These are phyloP conservation scores for Penicillium roqueforti DNA, from an alignment of 495 filamentous ascomycete genomes.

Conservation along the genomic window DNA sequence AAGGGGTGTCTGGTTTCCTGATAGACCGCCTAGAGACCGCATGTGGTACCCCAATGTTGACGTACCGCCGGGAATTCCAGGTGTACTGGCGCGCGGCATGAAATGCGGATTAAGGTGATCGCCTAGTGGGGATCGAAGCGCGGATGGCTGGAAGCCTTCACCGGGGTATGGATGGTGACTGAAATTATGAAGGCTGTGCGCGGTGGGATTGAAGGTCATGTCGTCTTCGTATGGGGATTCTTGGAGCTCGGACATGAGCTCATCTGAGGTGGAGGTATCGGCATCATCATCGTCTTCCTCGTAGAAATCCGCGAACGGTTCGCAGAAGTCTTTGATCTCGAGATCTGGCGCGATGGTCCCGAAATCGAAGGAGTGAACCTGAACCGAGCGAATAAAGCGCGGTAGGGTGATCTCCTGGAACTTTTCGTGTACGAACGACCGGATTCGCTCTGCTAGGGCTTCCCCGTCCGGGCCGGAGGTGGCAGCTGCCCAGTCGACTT, in stretches of 20 bases:
- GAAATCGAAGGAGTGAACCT: conserved; percentile 91
- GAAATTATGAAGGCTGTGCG: conserved; percentile 21
- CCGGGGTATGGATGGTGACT: conserved; percentile 26
- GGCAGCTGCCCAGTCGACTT: conserved; percentile 90
- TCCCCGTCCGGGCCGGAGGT: conserved; percentile 84
- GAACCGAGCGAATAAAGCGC: conserved; percentile 92
- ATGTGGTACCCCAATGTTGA: conserved; percentile 90
- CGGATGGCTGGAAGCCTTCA: conserved; percentile 30
- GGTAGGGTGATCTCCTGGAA: conserved; percentile 90
- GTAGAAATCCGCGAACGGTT: conserved; percentile 94
- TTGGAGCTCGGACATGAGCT: conserved; percentile 27
- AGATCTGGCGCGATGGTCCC: conserved; percentile 76
- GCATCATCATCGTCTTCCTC: conserved; percentile 65
- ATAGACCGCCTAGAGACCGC: conserved; percentile 65
- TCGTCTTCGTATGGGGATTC: conserved; percentile 37
- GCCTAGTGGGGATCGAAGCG: conserved; percentile 40
- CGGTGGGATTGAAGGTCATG: conserved; percentile 22
- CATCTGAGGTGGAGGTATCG: conserved; percentile 36
- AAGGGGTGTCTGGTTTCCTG: conserved; percentile 81
- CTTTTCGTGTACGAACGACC: conserved; percentile 88
- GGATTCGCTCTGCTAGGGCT: conserved; percentile 76
- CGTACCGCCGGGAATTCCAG: conserved; percentile 78
- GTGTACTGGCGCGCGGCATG: conserved; percentile 60
- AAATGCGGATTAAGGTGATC: conserved; percentile 61
- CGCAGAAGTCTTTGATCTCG: conserved; percentile 93